Percentiles rank a stretch among this genome's conserved stretches.
Evolutionary conservation across 2,329 filamentous ascomycete species (phyloP).

Genomic region (Fusarium secorum): DNA sequence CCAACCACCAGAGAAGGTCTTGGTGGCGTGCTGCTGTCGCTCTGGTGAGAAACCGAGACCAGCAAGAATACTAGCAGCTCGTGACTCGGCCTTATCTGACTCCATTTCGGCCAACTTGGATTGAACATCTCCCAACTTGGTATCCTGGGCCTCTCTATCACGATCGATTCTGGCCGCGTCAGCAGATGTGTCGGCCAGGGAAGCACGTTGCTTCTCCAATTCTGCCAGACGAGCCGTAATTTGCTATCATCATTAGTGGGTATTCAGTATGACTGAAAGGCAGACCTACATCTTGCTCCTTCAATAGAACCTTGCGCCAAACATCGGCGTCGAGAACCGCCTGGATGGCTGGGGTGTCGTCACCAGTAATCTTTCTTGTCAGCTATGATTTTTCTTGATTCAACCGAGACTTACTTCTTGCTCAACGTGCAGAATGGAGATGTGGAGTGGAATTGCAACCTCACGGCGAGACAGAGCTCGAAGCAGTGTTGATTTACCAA

Average conservation of each 20-base stretch:
- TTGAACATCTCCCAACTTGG: conserved; percentile 90
- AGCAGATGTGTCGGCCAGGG: conserved; percentile 88
- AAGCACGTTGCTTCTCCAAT: conserved; percentile 78
- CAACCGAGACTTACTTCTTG: conserved; percentile 75
- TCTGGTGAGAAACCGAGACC: conserved; percentile 96
- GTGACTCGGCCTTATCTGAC: conserved; percentile 95
- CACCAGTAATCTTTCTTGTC: conserved; percentile 77
- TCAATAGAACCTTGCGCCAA: conserved; percentile 94
- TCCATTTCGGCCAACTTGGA: conserved; percentile 97
- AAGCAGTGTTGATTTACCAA: conserved; percentile 94
- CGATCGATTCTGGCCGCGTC: conserved; percentile 86
- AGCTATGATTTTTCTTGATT: neutral
- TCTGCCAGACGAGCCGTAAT: conserved; percentile 77
- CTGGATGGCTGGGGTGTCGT: conserved; percentile 93
- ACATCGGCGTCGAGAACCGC: conserved; percentile 97
- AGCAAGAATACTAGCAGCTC: conserved; percentile 93
- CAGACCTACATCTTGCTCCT: conserved; percentile 78
- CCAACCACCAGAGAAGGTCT: conserved; percentile 99
- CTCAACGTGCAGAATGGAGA: conserved; percentile 98
- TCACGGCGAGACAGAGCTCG: conserved; percentile 92
- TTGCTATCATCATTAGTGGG: conserved; percentile 62
- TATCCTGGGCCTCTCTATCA: conserved; percentile 89
- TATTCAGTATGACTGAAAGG: neutral
- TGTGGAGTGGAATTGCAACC: conserved; percentile 92
- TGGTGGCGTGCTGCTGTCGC: conserved; percentile 90